These are phyloP conservation scores for Malassezia globosa DNA, from an alignment of 1,284 basidiomycete genomes.

Conservation along the genomic window DNA sequence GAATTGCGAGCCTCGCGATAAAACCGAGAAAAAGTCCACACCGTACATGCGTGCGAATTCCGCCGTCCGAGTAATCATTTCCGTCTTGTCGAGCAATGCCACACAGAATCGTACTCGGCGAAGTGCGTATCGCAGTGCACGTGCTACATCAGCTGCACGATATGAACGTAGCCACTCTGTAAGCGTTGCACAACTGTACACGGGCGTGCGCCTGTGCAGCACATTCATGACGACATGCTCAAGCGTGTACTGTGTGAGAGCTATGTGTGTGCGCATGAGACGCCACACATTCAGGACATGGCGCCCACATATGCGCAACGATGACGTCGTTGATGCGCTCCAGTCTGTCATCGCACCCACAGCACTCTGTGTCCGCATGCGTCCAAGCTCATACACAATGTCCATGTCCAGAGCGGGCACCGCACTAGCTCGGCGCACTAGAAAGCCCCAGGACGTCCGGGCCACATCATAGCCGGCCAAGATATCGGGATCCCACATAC, in stretches of 20 bases:
- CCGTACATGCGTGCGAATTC: conserved; percentile 95
- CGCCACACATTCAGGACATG: conserved; percentile 89
- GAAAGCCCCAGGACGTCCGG: conserved; percentile 76
- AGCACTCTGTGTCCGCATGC: conserved; percentile 30
- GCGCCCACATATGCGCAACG: conserved; percentile 71
- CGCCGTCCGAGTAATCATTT: conserved; percentile 39
- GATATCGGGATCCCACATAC: conserved; percentile 77
- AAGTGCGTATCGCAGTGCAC: conserved; percentile 29
- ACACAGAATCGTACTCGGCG: conserved; percentile 28
- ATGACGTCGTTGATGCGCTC: conserved; percentile 64
- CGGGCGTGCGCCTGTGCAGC: conserved; percentile 53
- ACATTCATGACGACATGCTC: conserved; percentile 65
- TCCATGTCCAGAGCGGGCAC: conserved; percentile 29
- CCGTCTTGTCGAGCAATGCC: conserved; percentile 36
- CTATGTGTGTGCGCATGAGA: conserved; percentile 74
- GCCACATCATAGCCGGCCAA: conserved; percentile 87
- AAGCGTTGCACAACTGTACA: conserved; percentile 60
- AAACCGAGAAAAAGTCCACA: conserved; percentile 89
- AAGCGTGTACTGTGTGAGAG: conserved; percentile 69
- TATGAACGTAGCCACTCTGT: conserved; percentile 58
- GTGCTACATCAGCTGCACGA: conserved; percentile 13
- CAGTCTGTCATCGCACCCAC: conserved; percentile 49
- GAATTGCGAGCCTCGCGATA: conserved; percentile 88
- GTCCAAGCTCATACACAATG: conserved; percentile 47
- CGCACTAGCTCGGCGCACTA: conserved; percentile 57